Percentiles rank a stretch among this genome's conserved stretches.
Conservation (phyloP, 1,284 basidiomycete genomes). For the Phellinidium pouzarii region DNA sequence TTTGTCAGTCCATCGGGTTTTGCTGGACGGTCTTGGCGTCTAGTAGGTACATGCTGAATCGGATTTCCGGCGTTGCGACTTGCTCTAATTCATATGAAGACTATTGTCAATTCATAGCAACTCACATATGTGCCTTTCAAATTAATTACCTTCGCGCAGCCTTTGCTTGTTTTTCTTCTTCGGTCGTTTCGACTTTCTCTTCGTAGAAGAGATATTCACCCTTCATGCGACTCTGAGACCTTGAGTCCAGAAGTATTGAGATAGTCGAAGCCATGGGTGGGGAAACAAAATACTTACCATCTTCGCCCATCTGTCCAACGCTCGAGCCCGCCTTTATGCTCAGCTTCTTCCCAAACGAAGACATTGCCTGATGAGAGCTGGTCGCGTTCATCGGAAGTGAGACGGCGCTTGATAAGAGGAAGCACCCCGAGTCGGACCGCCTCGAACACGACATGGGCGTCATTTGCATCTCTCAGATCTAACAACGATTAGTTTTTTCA, state of each 20-base stretch:
- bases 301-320: conserved; percentile 73
- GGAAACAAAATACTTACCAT: conserved; percentile 39
- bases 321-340: conserved; percentile 67
- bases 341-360: conserved; percentile 79
- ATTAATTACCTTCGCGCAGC: conserved; percentile 53
- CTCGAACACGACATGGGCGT: conserved; percentile 56
- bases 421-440: conserved; percentile 64
- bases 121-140: conserved; percentile 8
- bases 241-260: conserved; percentile 25
- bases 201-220: conserved; percentile 75
- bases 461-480: conserved; percentile 66
- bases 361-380: conserved; percentile 63
- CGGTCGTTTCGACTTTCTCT: conserved; percentile 69
- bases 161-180: conserved; percentile 68
- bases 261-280: not conserved
- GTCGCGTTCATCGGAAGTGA: conserved; percentile 61
- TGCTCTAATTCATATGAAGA: conserved; percentile 36
- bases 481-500: conserved; percentile 17
- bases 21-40: conserved; percentile 64
- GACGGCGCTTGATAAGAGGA: conserved; percentile 61
- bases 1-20: conserved; percentile 71
- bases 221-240: conserved; percentile 78
- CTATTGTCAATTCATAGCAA: conserved; percentile 14
- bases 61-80: conserved; percentile 54
- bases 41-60: conserved; percentile 45